Evolutionary conservation across 305 asterid genomes (phyloP), one percentile per base, ranked within the genome.

Genomic region (Euphrasia arctica): DNA sequence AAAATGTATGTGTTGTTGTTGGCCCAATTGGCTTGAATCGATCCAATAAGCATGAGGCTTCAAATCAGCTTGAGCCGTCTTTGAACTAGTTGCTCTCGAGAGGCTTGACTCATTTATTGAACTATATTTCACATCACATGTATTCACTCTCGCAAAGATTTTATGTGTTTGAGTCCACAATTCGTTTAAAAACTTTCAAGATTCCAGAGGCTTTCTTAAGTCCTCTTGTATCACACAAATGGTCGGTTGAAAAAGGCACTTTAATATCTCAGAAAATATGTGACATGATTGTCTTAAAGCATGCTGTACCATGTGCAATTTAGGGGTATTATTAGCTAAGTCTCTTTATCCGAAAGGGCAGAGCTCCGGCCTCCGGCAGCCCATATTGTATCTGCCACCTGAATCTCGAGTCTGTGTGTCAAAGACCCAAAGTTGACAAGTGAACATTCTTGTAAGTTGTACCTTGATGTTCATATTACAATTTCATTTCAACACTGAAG

Each of bases 401-500:
- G 55, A 50, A 52, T 15, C 4, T 27, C 58, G 58, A 7, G 58
- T 18, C 32, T 52, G 58, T 51, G 57, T 7, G 18, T 49, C 9
- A 49, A 12, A 52, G 58, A 18, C 13, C 22, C 12, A 15, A 15
- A 22, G 11, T 52, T 15, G 58, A 6, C 32, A 52, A 18, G 58
- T 52, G 32, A 4, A 52, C 57, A 52, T 15, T 18, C 32, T 52
- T 52, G 31, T 18, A 6, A 18, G 32, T 52, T 52, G 58, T 52
- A 6, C 15, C 29, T 52, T 0, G 29, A 27, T 52, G 15, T 22
- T 55, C 41, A 18, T 55, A 27, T 3, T 10, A 27, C 7, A 27
- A 27, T 63, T 64, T 50, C 67, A 63, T 45, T 66, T 58, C 79
- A 63, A 67, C 63, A 45, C 67, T 72, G 69, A 88, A 90, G 95